Base-by-base conservation (phyloP, 495 filamentous ascomycete genomes). In the Penicillium odoratum region DNA sequence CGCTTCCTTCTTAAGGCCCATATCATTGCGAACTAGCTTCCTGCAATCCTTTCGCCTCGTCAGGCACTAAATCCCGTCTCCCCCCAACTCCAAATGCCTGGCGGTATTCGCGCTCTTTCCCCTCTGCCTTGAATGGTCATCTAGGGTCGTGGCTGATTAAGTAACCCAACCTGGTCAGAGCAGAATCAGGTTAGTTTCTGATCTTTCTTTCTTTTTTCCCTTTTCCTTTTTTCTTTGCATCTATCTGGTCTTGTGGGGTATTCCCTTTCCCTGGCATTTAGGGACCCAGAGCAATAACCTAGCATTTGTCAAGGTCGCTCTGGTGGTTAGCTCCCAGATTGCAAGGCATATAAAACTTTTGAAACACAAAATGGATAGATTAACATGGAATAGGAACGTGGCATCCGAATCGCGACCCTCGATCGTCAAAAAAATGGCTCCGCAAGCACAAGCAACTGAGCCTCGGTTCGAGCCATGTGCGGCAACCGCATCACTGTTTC, bases 401-500 rank as follows among this genome's bases (percentile, higher is more conserved):
- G 46, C 60, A 50, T 55, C 62, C 58, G 69, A 69, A 48, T 62
- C 66, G 28, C 67, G 65, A 64, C 53, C 64, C 31, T 57, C 65
- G 31, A 60, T 56, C 52, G 48, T 65, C 47, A 68, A 65, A 58
- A 49, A 65, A 59, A 69, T 73, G 66, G 77, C 72, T 38, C 81
- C 43, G 16, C 81, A 76, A 44, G 67, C 78, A n/a, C 81, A 78
- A 57, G 69, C 60, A 7, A 55, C 76, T 43, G 75, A 81, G 48
- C 77, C 81, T 61, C 82, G 82, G 56, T 90, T 96, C 62, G 89
- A 92, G 61, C 86, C 92, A 36, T 93, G 89, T 64, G 89, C 91
- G 2, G 91, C 92, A 47, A 96, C 92, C 9, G 90, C 88, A 4
- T 91, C 90, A 5, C 85, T 92, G 73, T 89, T 96, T 59, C 82